A percentile compares a stretch with the other conserved stretches of the same genome.
These are phyloP conservation scores for Coemansia sp. DNA, from an alignment of 192 early-diverging fungal genomes.

Conservation along the genomic window DNA sequence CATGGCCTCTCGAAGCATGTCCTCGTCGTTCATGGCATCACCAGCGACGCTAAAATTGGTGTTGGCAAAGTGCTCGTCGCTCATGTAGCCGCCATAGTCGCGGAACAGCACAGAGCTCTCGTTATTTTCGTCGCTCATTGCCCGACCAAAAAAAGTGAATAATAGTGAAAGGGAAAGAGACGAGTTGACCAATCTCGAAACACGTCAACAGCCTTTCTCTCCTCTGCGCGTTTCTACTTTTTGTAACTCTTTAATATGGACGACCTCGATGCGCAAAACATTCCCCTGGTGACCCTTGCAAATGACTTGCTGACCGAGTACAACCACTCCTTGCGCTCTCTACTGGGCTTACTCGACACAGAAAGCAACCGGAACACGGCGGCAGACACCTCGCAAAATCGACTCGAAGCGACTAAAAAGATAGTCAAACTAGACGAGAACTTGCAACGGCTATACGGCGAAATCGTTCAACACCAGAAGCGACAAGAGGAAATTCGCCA, in stretches of 20 bases:
- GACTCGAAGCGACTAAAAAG: conserved; percentile 3
- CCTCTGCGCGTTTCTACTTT: background rate
- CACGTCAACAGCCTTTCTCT: background rate
- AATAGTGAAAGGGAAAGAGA: background rate
- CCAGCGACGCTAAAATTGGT: background rate
- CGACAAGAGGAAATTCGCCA: conserved; percentile 46
- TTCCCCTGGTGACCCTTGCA: conserved; percentile 38
- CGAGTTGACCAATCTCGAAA: background rate
- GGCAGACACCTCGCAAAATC: background rate
- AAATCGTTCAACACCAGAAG: conserved; percentile 35
- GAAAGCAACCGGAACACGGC: conserved; percentile 31
- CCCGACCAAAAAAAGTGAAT: background rate
- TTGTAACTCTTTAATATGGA: conserved; percentile 16
- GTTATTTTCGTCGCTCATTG: background rate
- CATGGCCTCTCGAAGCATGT: conserved; percentile 26
- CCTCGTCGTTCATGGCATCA: conserved; percentile 2
- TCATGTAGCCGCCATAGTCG: conserved; percentile 3
- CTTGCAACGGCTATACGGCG: conserved; percentile 31
- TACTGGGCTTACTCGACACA: conserved; percentile 43
- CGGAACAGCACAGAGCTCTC: background rate
- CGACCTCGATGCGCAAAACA: conserved; percentile 24
- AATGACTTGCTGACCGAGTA: conserved; percentile 37
- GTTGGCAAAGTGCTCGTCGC: background rate
- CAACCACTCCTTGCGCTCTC: conserved; percentile 24
- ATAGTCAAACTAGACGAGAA: conserved; percentile 29